Evolutionary conservation across 2,329 filamentous ascomycete genomes (phyloP), one percentile per base, ranked within the genome.

Genomic region (Elsinoe australis): DNA sequence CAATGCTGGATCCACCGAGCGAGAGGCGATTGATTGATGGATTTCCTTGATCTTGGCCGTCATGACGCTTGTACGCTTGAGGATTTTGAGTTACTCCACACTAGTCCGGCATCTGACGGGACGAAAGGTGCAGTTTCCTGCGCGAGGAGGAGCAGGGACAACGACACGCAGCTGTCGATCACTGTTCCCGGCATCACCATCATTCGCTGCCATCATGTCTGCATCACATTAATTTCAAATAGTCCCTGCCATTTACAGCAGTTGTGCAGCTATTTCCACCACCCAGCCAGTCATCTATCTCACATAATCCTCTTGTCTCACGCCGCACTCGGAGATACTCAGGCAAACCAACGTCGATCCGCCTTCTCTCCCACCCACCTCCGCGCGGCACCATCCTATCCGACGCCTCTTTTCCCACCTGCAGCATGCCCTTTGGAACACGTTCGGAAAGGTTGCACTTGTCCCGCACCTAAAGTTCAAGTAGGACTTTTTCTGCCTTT

Each of bases 51-150:
- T 19, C 35, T 24, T 19, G 35, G n/a, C n/a, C n/a, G n/a, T n/a
- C n/a, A n/a, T n/a, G n/a, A n/a, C n/a, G n/a, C n/a, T n/a, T n/a
- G n/a, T n/a, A n/a, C n/a, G n/a, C n/a, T n/a, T n/a, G n/a, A n/a
- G n/a, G n/a, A n/a, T n/a, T n/a, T n/a, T n/a, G n/a, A n/a, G 12
- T 15, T 26, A 19, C 35, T 39, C 35, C 35, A 39, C 35, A 38
- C 19, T 22, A 39, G 10, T 22, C 35, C 35, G 35, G 35, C 35
- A 39, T n/a, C 35, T 19, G 18, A 39, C 35, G 35, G 35, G 14
- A 22, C n/a, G n/a, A n/a, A n/a, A n/a, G n/a, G n/a, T n/a, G n/a
- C n/a, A n/a, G n/a, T n/a, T n/a, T n/a, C n/a, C n/a, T n/a, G 19
- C 19, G 15, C 10, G 7, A 39, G 14, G 12, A 39, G 28, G 21